Percentiles rank a stretch among this genome's conserved stretches.
Conservation (phyloP, 2,329 filamentous ascomycete species). For the Hysterium pulicare region DNA sequence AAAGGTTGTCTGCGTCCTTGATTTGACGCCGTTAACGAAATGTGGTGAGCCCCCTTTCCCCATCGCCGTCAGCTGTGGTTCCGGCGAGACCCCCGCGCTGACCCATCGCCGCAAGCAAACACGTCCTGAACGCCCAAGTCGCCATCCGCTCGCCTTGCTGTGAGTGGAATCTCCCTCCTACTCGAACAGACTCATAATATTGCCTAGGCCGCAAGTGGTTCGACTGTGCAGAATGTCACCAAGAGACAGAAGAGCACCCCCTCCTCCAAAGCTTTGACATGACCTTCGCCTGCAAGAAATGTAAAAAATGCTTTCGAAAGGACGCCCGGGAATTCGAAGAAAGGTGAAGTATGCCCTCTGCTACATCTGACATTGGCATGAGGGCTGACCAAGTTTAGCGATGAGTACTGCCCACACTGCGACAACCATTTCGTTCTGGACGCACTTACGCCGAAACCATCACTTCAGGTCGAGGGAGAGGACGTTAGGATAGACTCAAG, state of each 20-base stretch:
- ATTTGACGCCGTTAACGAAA: too few relatives aligned
- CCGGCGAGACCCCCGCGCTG: constrained; percentile 17
- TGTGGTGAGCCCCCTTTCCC: constrained; percentile 15
- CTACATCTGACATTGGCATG: constrained; percentile 8
- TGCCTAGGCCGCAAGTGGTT: constrained; percentile 90
- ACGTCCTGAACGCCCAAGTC: constrained; percentile 97
- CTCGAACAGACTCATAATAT: neutral
- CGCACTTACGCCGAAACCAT: constrained; percentile 76
- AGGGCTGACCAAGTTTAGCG: constrained; percentile 46
- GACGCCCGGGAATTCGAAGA: constrained; percentile 91
- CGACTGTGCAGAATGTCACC: constrained; percentile 94
- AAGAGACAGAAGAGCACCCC: constrained; percentile 72
- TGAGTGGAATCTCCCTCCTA: constrained; percentile 45
- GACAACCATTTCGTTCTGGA: constrained; percentile 98
- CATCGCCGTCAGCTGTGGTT: too few relatives aligned
- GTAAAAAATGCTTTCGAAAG: constrained; percentile 96
- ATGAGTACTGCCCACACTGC: constrained; percentile 98
- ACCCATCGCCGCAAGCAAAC: constrained; percentile 68
- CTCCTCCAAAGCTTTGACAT: constrained; percentile 80
- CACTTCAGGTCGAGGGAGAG: constrained; percentile 84
- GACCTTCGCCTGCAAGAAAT: constrained; percentile 97
- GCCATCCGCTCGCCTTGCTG: constrained; percentile 94
- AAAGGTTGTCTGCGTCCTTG: too few relatives aligned
- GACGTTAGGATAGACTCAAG: constrained; percentile 80
- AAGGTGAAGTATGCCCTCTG: constrained; percentile 40